Conservation (phyloP, 208 protist species). For the Porcisia hertigi region DNA sequence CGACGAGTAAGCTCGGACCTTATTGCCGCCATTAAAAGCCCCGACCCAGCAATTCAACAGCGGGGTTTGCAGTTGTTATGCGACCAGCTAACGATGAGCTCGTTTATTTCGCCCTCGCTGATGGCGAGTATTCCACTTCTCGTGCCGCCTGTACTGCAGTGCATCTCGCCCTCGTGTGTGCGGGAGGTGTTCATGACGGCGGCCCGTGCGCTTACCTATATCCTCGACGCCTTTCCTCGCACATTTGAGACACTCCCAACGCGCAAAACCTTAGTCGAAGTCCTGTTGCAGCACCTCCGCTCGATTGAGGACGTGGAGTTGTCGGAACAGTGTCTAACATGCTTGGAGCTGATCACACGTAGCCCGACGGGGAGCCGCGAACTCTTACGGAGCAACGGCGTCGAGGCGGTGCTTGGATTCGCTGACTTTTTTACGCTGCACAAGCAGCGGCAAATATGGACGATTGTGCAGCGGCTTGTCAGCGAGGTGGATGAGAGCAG, state of each 20-base stretch:
- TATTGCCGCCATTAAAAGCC: conserved; percentile 49
- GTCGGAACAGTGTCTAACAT: conserved; percentile 92
- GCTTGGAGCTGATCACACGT: conserved; percentile 91
- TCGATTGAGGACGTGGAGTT: conserved; percentile 95
- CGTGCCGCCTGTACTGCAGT: conserved; percentile 66
- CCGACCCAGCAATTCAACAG: conserved; percentile 58
- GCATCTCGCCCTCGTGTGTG: conserved; percentile 81
- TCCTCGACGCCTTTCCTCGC: conserved; percentile 87
- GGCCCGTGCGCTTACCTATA: conserved; percentile 86
- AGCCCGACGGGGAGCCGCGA: conserved; percentile 29
- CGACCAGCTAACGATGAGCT: conserved; percentile 92
- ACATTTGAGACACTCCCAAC: conserved; percentile 63
- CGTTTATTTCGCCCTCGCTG: conserved; percentile 66
- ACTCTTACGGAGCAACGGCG: conserved; percentile 71
- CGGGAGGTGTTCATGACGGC: conserved; percentile 90
- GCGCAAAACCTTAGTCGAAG: conserved; percentile 41
- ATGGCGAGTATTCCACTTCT: conserved; percentile 64
- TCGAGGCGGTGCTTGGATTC: conserved; percentile 85
- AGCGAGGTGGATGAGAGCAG: conserved; percentile 47
- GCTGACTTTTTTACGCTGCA: conserved; percentile 94
- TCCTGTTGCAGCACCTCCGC: conserved; percentile 82
- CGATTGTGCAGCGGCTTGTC: conserved; percentile 72
- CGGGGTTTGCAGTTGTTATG: conserved; percentile 79
- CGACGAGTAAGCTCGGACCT: conserved; percentile 32
- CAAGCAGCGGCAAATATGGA: conserved; percentile 89